A percentile compares a stretch with the other conserved stretches of the same genome.
Conservation (phyloP, 352 stramenopile species). For the Globisporangium megalacanthum region DNA sequence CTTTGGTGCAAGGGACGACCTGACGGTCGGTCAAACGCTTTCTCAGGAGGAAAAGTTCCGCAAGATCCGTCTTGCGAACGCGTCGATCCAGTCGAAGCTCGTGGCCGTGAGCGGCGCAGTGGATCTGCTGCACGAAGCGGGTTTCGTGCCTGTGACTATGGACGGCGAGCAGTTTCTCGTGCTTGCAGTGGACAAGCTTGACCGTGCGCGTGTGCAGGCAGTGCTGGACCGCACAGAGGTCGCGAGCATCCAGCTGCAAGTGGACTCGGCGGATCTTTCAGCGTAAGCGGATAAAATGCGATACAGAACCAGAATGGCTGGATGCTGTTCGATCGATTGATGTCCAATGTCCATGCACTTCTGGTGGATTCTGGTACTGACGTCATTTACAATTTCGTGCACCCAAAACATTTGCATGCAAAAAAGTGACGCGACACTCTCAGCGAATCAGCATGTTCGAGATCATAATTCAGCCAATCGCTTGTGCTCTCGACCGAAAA, state of each 20-base stretch:
- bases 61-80: conserved; percentile 55
- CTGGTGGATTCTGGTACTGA: background rate
- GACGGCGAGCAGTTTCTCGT: conserved; percentile 60
- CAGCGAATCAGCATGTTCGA: background rate
- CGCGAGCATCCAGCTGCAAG: conserved; percentile 56
- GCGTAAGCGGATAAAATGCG: background rate
- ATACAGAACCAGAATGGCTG: too few relatives aligned
- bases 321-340: too few relatives aligned
- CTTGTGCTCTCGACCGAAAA: too few relatives aligned
- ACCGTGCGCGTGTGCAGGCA: conserved; percentile 43
- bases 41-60: conserved; percentile 68
- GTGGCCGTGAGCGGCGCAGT: conserved; percentile 44
- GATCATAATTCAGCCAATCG: background rate
- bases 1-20: background rate
- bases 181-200: conserved; percentile 27
- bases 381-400: too few relatives aligned
- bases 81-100: conserved; percentile 59
- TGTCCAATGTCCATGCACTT: background rate
- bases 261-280: conserved; percentile 31
- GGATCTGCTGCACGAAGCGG: conserved; percentile 54
- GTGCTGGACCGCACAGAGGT: conserved; percentile 58
- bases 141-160: conserved; percentile 31
- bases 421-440: conserved; percentile 1
- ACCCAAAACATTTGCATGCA: too few relatives aligned
- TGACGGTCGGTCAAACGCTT: background rate